Evolutionary conservation across 164 flowering plant species (phyloP), one percentile per base, ranked within the genome.

Genomic region (Chimonanthus salicifolius): DNA sequence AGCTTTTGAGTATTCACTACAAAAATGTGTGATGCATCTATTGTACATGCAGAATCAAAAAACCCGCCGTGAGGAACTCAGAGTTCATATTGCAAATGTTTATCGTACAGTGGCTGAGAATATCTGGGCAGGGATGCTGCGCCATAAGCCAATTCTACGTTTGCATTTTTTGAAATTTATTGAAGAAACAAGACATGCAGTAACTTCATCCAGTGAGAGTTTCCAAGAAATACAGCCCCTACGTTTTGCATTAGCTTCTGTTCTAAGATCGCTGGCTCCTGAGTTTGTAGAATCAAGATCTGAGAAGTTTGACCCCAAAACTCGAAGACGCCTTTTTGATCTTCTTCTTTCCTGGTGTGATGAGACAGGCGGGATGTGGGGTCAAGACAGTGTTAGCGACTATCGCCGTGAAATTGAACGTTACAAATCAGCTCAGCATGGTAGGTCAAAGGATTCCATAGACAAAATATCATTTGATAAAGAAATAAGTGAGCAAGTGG

Each of bases 391-490:
- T 68, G 86, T 81, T 46, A 88, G 86, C 83, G 99, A 95, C 51
- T 93, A 93, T 77, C 88, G 94, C 9, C 95, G 98, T 78, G 98
- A 95, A 80, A 84, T 95, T 54, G 99, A 95, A 70, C 88, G 98
- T 2, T 92, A 95, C 79, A 95, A 93, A 74, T 78, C 95, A 76
- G 85, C 94, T 68, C 98, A 91, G 83, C 94, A 91, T 73, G 65
- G 79, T 69, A 87, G 99, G 50, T 92, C 99, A 67, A 95, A 95
- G 81, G 99, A 95, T 77, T 95, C 99, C 47, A 80, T 87, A 1
- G 99, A 95, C 77, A 95, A 90, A 81, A 82, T 95, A 66, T 88
- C 92, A 64, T 95, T 93, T 85, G 99, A 95, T 77, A 91, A 92
- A 81, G 98, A 93, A 80, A 69, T 95, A 78, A 86, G 68, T 76